Evolutionary conservation across 208 protist species (phyloP).

Genomic region (Crithidia bombi): DNA sequence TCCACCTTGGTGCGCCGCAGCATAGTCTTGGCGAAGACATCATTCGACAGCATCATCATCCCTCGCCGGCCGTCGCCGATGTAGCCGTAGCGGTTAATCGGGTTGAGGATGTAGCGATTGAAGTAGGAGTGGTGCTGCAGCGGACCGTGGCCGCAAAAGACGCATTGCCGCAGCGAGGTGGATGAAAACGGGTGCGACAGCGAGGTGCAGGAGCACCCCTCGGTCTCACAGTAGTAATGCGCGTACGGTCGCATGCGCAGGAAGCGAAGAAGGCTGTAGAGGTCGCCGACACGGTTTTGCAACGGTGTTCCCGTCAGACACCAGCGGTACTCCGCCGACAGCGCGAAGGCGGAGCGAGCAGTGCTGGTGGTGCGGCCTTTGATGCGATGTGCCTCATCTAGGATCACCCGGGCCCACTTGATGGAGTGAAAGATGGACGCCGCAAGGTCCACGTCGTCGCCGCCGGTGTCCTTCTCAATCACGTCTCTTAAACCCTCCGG

Average conservation of each 20-base stretch:
- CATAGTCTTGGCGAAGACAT: conserved; percentile 89
- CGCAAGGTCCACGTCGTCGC: conserved; percentile 68
- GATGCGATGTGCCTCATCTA: conserved; percentile 95
- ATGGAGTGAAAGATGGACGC: conserved; percentile 84
- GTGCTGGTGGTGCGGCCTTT: conserved; percentile 91
- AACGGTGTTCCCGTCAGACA: conserved; percentile 95
- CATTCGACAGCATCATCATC: conserved; percentile 89
- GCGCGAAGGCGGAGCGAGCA: conserved; percentile 82
- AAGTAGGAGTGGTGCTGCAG: conserved; percentile 94
- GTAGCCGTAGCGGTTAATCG: conserved; percentile 95
- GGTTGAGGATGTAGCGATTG: conserved; percentile 94
- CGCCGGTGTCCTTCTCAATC: conserved; percentile 83
- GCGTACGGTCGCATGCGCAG: conserved; percentile 82
- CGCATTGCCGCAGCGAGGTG: conserved; percentile 72
- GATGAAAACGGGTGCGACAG: conserved; percentile 90
- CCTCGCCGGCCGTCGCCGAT: conserved; percentile 86
- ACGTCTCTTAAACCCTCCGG: conserved; percentile 58
- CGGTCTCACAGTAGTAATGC: conserved; percentile 88
- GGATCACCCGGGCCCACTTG: conserved; percentile 87
- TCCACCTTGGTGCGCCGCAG: conserved; percentile 92
- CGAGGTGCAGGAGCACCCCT: conserved; percentile 90
- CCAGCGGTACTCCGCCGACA: conserved; percentile 85
- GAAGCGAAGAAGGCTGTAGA: conserved; percentile 97
- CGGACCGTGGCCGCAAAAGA: conserved; percentile 92
- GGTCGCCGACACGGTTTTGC: conserved; percentile 97